Evolutionary conservation across 495 filamentous ascomycete genomes (phyloP), one percentile per base, ranked within the genome.

Genomic region (Xylaria cubensis): DNA sequence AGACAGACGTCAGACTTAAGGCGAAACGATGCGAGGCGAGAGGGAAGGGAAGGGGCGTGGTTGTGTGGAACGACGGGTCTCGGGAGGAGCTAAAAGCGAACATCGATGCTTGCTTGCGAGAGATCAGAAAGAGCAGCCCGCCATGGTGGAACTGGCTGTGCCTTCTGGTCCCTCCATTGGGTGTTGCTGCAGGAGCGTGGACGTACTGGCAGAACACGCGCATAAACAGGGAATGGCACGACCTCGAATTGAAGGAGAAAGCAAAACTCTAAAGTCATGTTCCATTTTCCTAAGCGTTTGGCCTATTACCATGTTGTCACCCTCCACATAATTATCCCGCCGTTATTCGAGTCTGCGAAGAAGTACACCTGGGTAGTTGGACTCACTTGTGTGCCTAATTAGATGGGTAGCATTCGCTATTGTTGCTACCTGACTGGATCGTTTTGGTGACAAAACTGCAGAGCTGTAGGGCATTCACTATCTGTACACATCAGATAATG

Each of bases 21-120:
- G 94, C 93, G 56, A 84, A 83, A 76, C 83, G 92, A 82, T 90
- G 89, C 48, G 83, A 91, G 84, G 87, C 82, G 67, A 82, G 92
- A 59, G 90, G 92, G 13, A 79, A 79, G 66, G 84, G 84, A 42
- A 81, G 79, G 70, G 96, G 96, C 0, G 86, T 92, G 15, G 92
- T 97, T 53, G 88, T 98, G 17, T 91, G 90, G 91, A 99, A 99
- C 86, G 95, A 98, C 84, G 88, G 87, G 3, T 89, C 85, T 32
- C 89, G 82, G 77, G 89, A 88, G 48, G 88, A 93, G 64, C 77
- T 98, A 76, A 84, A 86, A 80, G 73, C 66, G 51, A 90, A 93
- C 77, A 82, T 98, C 1, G 81, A 82, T 66, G 82, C 80, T 70
- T 91, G 89, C 8, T 87, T 97, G 84, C 70, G 67, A 15, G 87